Base-by-base conservation (phyloP, 495 filamentous ascomycete genomes). In the Platismatia glauca region DNA sequence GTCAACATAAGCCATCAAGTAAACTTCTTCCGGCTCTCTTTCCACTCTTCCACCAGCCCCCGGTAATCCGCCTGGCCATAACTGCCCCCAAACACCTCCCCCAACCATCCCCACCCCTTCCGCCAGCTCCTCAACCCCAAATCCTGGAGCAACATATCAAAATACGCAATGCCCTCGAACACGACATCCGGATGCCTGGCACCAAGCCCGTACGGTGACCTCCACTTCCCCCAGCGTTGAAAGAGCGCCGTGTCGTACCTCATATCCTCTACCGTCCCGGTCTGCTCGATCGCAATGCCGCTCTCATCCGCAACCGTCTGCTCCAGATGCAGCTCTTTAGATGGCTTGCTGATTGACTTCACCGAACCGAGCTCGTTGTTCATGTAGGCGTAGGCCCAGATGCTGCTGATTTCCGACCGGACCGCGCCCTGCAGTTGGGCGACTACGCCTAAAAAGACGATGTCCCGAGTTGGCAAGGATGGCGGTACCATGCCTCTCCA, bases 161-260 rank as follows among this genome's bases (percentile, higher is more conserved):
- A 70, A 68, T 92, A 95, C n/a, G 89, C 86, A 50, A 91, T 65
- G 3, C 79, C 81, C 71, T 94, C 89, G 68, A 90, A 91, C 56
- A 88, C 84, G 61, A 90, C 83, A 67, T 90, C 88, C 0, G 86
- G 86, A 62, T 82, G 83, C 61, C 81, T 78, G 27, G 72, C 72
- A 0, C 86, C 88, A 60, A 81, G 83, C 3, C 87, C 88, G 4
- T 76, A 79, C 0, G 85, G 85, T 66, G 85, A 87, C 12, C 89
- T 75, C 82, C 84, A 88, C 63, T 80, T 80, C 0, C 87, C 84
- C 67, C 86, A 91, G 15, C 88, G 82, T 24, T 79, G 81, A 68
- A 85, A 77, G 61, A 93, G 72, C 18, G 82, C 76, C 0, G 85
- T 85, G 65, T 89, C 84, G 72, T 77, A 81, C 34, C 72, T 62